phyloP scores from a whole-genome alignment of 306 rosid species.

The Canavalia gladiata region DNA sequence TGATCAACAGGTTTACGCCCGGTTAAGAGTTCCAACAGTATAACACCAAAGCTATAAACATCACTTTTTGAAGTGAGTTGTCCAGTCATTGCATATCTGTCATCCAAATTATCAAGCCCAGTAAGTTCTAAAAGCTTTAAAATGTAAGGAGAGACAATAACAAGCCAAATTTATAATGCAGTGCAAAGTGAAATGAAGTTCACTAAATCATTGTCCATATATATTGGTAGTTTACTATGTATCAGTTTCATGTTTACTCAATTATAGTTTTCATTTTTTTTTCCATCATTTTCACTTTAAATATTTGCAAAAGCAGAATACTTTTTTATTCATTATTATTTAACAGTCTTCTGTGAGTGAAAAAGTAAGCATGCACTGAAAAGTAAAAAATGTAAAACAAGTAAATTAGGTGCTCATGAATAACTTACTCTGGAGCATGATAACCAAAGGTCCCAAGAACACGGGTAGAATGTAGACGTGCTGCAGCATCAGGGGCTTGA shows the following conservation, averaged over 20 bases:
- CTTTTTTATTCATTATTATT: not conserved
- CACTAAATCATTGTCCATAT: slow-evolving; percentile 13
- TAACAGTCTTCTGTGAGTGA: not conserved
- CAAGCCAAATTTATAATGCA: not conserved
- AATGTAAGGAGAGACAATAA: slow-evolving; percentile 18
- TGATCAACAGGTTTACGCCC: slow-evolving; percentile 90
- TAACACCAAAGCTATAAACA: slow-evolving; percentile 85
- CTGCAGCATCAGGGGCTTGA: slow-evolving; percentile 85
- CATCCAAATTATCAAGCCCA: slow-evolving; percentile 38
- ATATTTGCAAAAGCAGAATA: not conserved
- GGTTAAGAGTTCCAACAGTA: slow-evolving; percentile 78
- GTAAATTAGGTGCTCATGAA: slow-evolving; percentile 31
- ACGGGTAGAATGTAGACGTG: slow-evolving; percentile 92
- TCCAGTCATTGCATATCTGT: slow-evolving; percentile 90
- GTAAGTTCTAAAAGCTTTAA: slow-evolving; percentile 20
- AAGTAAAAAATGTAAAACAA: not conserved
- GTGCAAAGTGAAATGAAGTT: slow-evolving; percentile 27
- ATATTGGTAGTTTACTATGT: not conserved
- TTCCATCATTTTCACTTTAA: not conserved
- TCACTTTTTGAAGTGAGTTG: slow-evolving; percentile 77
- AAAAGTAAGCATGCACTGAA: not conserved
- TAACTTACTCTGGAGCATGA: slow-evolving; percentile 88
- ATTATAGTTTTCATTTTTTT: not conserved
- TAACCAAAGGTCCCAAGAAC: slow-evolving; percentile 93
- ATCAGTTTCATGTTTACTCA: slow-evolving; percentile 2